Percentiles rank a stretch among this genome's conserved stretches.
These are phyloP conservation scores for Paratrimastix pyriformis DNA, from an alignment of 78 protist species.

Conservation along the genomic window DNA sequence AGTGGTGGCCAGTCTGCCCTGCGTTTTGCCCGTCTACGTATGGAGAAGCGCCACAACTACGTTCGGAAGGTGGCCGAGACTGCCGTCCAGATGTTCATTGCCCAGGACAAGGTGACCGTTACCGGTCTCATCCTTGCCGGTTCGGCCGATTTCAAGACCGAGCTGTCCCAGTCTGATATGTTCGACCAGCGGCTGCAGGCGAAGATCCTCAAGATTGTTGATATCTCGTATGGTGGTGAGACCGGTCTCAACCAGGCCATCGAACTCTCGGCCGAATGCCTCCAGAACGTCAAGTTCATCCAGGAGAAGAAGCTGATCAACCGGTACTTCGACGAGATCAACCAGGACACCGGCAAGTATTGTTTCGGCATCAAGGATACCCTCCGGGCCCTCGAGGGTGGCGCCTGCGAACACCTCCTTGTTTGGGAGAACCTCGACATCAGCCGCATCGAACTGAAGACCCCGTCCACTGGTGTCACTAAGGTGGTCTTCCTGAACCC, in stretches of 20 bases:
- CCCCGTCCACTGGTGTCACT: conserved; percentile 21
- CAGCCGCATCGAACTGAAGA: conserved; percentile 41
- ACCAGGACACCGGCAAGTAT: conserved; percentile 88
- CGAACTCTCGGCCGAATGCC: conserved; percentile 77
- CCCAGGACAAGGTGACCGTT: conserved; percentile 88
- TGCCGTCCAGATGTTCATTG: conserved; percentile 81
- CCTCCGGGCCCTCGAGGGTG: conserved; percentile 73
- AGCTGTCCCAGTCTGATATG: conserved; percentile 67
- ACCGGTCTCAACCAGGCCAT: conserved; percentile 99
- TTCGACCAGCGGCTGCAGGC: conserved; percentile 88
- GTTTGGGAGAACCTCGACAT: conserved; percentile 81
- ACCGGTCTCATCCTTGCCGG: conserved; percentile 96
- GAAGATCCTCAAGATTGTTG: conserved; percentile 64
- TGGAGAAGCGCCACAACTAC: conserved; percentile 95
- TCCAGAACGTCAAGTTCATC: conserved; percentile 86
- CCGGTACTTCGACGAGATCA: conserved; percentile 89
- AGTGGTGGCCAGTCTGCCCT: conserved; percentile 98
- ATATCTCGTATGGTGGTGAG: conserved; percentile 72
- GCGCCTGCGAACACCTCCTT: conserved; percentile 81
- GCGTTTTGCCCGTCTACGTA: conserved; percentile 97
- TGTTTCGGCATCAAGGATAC: conserved; percentile 93
- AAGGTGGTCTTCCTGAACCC: conserved; percentile 36
- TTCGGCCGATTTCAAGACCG: conserved; percentile 97
- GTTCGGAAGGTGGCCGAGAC: conserved; percentile 90
- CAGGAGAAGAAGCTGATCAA: conserved; percentile 93